Percentiles rank a stretch among this genome's conserved stretches.
These are phyloP conservation scores for Leccinum griseonigrum DNA, from an alignment of 1,284 basidiomycete species.

Conservation along the genomic window DNA sequence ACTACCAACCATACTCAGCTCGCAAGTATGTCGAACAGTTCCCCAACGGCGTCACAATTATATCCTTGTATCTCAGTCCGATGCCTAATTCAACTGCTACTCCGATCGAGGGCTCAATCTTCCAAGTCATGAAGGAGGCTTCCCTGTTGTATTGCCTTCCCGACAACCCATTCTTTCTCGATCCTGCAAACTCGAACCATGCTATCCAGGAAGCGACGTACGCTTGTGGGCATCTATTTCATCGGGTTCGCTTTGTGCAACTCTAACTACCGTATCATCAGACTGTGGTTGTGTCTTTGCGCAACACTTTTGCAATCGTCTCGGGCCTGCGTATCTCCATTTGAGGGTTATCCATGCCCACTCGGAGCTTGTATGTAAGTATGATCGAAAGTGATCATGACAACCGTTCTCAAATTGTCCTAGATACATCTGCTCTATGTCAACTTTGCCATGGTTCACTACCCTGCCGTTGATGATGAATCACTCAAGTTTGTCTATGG, in stretches of 20 bases:
- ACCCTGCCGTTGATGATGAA: constrained; percentile 67
- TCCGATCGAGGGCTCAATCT: constrained; percentile 91
- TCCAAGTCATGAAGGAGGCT: constrained; percentile 96
- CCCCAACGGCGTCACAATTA: constrained; percentile 94
- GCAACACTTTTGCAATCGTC: constrained; percentile 95
- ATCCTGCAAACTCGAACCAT: constrained; percentile 58
- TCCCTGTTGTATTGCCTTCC: constrained; percentile 89
- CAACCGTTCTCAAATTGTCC: constrained; percentile 2
- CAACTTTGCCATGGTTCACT: constrained; percentile 97
- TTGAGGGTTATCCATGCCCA: constrained; percentile 83
- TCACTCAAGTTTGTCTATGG: constrained; percentile 51
- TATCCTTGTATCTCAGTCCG: constrained; percentile 93
- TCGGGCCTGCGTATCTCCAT: constrained; percentile 89
- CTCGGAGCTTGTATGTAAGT: constrained; percentile 69
- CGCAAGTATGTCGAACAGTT: constrained; percentile 98
- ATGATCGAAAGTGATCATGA: not conserved
- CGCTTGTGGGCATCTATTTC: constrained; percentile 59
- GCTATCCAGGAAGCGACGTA: constrained; percentile 99
- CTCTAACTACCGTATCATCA: constrained; percentile 26
- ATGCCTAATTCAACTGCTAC: constrained; percentile 78
- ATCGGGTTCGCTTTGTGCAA: too few relatives aligned
- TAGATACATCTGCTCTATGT: constrained; percentile 93
- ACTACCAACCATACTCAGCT: constrained; percentile 93
- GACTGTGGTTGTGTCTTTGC: constrained; percentile 94
- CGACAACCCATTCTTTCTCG: constrained; percentile 92